Conservation (phyloP, 352 stramenopile genomes). For the Poterioochromonas sp. region DNA sequence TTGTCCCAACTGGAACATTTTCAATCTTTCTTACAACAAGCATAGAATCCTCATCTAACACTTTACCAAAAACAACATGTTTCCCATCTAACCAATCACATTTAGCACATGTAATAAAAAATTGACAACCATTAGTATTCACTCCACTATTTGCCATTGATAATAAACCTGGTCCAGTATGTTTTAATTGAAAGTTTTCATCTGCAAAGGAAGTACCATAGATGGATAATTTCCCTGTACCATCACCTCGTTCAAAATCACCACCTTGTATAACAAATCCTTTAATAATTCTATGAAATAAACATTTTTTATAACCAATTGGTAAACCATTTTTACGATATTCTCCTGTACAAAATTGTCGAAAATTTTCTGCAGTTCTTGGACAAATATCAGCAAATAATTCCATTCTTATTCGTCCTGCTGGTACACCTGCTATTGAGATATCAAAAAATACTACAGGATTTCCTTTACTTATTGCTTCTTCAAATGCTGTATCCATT, state of each 20-base stretch:
- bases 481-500: constrained; percentile 19
- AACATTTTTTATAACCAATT: neutral
- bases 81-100: constrained; percentile 94
- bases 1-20: constrained; percentile 15
- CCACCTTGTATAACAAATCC: constrained; percentile 54
- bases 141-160: constrained; percentile 90
- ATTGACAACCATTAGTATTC: constrained; percentile 92
- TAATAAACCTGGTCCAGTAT: constrained; percentile 84
- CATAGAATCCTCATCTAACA: neutral
- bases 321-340: neutral
- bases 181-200: constrained; percentile 93
- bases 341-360: constrained; percentile 41
- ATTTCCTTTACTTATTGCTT: constrained; percentile 44
- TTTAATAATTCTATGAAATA: constrained; percentile 32
- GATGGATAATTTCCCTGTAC: constrained; percentile 58
- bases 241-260: constrained; percentile 86
- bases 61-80: constrained; percentile 77
- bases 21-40: constrained; percentile 25
- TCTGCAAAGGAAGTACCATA: constrained; percentile 60
- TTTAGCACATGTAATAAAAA: constrained; percentile 77
- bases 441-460: constrained; percentile 96
- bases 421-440: constrained; percentile 74
- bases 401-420: constrained; percentile 53
- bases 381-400: constrained; percentile 81
- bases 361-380: constrained; percentile 96